These are phyloP conservation scores for Hericium rajendrae DNA, from an alignment of 768 basidiomycete species.

Conservation along the genomic window DNA sequence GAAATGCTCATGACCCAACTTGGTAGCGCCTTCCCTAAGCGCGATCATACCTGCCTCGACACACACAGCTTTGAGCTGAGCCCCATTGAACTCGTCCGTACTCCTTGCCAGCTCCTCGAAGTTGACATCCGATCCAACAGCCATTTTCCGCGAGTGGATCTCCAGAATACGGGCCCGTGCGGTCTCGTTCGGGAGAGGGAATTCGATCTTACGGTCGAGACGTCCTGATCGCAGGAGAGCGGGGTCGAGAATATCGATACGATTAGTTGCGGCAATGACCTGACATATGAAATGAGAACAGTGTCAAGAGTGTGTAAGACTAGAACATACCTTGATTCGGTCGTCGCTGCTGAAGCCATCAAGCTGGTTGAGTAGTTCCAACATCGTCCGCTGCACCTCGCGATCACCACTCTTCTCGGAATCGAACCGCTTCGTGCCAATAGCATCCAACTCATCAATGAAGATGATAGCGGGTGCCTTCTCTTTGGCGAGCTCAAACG, in stretches of 20 bases:
- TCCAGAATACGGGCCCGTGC: conserved; percentile 95
- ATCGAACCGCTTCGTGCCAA: conserved; percentile 90
- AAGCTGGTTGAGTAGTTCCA: conserved; percentile 94
- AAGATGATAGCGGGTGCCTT: conserved; percentile 99
- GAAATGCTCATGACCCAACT: conserved; percentile 92
- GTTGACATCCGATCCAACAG: conserved; percentile 79
- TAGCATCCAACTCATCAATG: conserved; percentile 96
- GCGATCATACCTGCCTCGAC: conserved; percentile 99
- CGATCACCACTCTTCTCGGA: conserved; percentile 98
- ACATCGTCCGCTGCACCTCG: conserved; percentile 99
- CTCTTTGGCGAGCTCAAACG: conserved; percentile 96
- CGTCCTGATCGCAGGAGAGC: conserved; percentile 97
- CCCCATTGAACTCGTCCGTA: conserved; percentile 98
- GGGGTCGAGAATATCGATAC: conserved; percentile 97
- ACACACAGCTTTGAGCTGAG: conserved; percentile 93
- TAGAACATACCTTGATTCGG: conserved; percentile 75
- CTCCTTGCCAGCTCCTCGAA: conserved; percentile 94
- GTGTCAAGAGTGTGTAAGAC: not conserved
- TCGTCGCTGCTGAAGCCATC: conserved; percentile 97
- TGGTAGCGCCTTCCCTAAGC: conserved; percentile 82
- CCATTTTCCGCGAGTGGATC: conserved; percentile 97
- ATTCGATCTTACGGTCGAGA: conserved; percentile 97
- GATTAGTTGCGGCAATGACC: conserved; percentile 98
- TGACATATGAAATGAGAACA: conserved; percentile 20
- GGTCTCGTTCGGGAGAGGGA: conserved; percentile 91